Conservation (phyloP, 2,329 filamentous ascomycete genomes). For the Chaetomium sp. region DNA sequence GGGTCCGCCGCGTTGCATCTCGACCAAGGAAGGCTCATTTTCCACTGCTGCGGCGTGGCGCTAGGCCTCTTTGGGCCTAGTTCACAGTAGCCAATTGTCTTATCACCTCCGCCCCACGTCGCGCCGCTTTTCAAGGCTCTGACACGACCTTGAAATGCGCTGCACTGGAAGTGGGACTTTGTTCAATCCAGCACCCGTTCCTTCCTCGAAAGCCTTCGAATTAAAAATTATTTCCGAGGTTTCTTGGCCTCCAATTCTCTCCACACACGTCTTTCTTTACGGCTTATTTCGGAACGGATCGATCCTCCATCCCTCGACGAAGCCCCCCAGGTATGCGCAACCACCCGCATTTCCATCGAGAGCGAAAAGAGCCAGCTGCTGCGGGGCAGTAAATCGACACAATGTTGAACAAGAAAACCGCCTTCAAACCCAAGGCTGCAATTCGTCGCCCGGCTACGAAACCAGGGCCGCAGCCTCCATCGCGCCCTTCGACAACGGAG, state of each 20-base stretch:
- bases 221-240: neutral
- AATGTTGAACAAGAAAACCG: constrained; percentile 16
- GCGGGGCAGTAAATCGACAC: constrained; percentile 16
- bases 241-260: neutral
- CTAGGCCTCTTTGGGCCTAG: constrained; percentile 2
- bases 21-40: constrained; percentile 16
- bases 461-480: neutral
- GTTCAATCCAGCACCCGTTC: neutral
- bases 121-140: neutral
- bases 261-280: too few species aligned
- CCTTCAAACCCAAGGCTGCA: constrained; percentile 13
- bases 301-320: neutral
- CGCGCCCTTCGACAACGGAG: constrained; percentile 4
- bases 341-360: neutral
- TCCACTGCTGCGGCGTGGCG: constrained; percentile 10
- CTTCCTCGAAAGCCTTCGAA: neutral
- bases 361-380: constrained; percentile 4
- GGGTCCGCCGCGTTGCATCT: constrained; percentile 13
- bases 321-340: constrained; percentile 3
- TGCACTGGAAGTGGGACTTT: neutral
- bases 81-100: neutral
- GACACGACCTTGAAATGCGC: neutral
- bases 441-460: constrained; percentile 9
- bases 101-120: neutral
- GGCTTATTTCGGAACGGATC: neutral